These are phyloP conservation scores for Wickerhamiella kazuoi DNA, from an alignment of 805 yeast genomes.

Conservation along the genomic window DNA sequence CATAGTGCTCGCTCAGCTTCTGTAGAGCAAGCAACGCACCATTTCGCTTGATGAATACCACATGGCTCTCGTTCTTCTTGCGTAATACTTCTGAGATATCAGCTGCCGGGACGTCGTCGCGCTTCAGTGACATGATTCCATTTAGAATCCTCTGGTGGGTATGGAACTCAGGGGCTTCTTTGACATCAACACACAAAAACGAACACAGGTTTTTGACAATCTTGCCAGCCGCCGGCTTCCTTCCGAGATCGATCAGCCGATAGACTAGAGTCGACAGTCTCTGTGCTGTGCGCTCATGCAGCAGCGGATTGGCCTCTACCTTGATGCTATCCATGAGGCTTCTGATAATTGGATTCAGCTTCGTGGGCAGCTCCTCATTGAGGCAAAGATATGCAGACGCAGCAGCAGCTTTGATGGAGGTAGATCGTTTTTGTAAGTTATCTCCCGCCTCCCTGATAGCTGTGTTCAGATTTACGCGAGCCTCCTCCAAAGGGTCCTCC, in stretches of 20 bases:
- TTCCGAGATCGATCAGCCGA: slow-evolving; percentile 38
- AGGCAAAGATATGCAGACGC: slow-evolving; percentile 58
- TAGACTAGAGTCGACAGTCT: slow-evolving; percentile 48
- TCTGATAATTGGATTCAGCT: slow-evolving; percentile 74
- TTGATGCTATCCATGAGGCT: slow-evolving; percentile 87
- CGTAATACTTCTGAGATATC: slow-evolving; percentile 34
- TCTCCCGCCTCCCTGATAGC: slow-evolving; percentile 54
- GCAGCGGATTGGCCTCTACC: slow-evolving; percentile 41
- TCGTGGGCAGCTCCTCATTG: slow-evolving; percentile 44
- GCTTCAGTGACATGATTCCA: slow-evolving; percentile 52
- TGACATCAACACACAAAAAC: slow-evolving; percentile 83
- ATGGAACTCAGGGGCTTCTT: slow-evolving; percentile 84
- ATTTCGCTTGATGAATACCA: slow-evolving; percentile 59
- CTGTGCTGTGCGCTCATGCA: slow-evolving; percentile 56
- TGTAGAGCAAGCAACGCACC: slow-evolving; percentile 68
- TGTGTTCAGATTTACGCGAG: slow-evolving; percentile 44
- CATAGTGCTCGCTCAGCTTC: slow-evolving; percentile 35
- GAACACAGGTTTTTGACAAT: slow-evolving; percentile 82
- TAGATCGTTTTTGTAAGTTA: slow-evolving; percentile 27
- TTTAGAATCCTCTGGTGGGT: slow-evolving; percentile 39
- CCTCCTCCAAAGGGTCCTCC: slow-evolving; percentile 58
- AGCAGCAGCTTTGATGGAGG: slow-evolving; percentile 50
- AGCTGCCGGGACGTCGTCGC: slow-evolving; percentile 29
- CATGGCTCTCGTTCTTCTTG: slow-evolving; percentile 34
- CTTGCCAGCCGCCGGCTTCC: slow-evolving; percentile 67